Percentiles rank a stretch among this genome's conserved stretches.
phyloP scores from a whole-genome alignment of 108 stramenopile species.

The Cyclotella kingstonii region DNA sequence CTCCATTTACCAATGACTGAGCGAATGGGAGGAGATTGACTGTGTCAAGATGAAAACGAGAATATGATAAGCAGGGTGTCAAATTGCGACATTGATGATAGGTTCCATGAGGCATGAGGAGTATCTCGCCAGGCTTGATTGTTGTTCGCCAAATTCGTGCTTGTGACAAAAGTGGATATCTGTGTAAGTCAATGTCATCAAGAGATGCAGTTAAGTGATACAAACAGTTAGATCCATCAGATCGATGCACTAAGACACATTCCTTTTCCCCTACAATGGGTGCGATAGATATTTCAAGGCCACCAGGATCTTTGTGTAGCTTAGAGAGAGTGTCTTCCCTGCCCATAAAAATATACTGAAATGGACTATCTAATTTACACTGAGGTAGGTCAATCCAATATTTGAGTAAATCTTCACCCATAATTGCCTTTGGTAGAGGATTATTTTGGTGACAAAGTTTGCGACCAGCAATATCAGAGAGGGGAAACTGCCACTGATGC shows the following conservation, averaged over 20 bases:
- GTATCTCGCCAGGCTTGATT: constrained; percentile 78
- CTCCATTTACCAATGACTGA: constrained; percentile 53
- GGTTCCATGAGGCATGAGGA: constrained; percentile 83
- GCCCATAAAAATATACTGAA: constrained; percentile 90
- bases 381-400: constrained; percentile 69
- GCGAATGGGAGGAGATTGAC: constrained; percentile 68
- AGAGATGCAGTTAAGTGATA: constrained; percentile 58
- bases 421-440: constrained; percentile 59
- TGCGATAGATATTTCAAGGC: constrained; percentile 75
- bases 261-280: constrained; percentile 82
- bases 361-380: constrained; percentile 54
- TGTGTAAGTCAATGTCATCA: constrained; percentile 59
- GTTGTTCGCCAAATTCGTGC: constrained; percentile 63
- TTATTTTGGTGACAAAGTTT: constrained; percentile 61
- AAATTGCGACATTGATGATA: constrained; percentile 78
- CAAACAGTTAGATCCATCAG: constrained; percentile 58
- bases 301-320: constrained; percentile 73
- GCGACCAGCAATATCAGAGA: constrained; percentile 56
- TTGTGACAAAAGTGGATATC: constrained; percentile 56
- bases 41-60: constrained; percentile 74
- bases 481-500: constrained; percentile 89
- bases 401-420: constrained; percentile 72
- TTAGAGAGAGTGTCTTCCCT: constrained; percentile 58
- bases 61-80: constrained; percentile 77
- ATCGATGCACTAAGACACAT: constrained; percentile 72